A percentile compares a stretch with the other conserved stretches of the same genome.
Conservation (phyloP, 192 early-diverging fungal genomes). For the Backusella tarrabulga region DNA sequence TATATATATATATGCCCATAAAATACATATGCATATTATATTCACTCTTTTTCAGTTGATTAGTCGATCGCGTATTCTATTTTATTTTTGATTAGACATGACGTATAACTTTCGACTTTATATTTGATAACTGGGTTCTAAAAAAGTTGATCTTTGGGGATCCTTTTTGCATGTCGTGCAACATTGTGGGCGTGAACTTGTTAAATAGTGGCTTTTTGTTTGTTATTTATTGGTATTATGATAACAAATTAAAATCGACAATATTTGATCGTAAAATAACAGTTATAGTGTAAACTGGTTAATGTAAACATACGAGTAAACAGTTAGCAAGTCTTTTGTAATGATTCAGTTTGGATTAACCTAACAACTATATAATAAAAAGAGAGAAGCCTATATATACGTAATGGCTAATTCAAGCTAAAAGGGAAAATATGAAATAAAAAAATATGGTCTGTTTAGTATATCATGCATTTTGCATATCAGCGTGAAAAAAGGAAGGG, state of each 20-base stretch:
- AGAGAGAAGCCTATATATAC: neutral
- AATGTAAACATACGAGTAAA: neutral
- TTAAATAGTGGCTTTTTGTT: slow-evolving; percentile 5
- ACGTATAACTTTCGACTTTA: neutral
- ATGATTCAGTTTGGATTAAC: neutral
- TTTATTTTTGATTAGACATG: neutral
- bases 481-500: neutral
- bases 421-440: neutral
- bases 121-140: slow-evolving; percentile 1
- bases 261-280: neutral
- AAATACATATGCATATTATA: neutral
- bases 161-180: neutral
- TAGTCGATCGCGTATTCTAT: neutral
- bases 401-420: neutral
- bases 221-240: neutral
- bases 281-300: neutral
- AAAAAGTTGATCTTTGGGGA: neutral
- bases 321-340: neutral
- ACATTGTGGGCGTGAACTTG: neutral
- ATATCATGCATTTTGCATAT: neutral
- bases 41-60: neutral
- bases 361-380: neutral
- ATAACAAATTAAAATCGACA: neutral
- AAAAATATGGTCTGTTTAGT: neutral
- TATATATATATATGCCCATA: neutral